Evolutionary conservation across 1,139 yeast genomes (phyloP).

Genomic region (Geotrichum fermentans): DNA sequence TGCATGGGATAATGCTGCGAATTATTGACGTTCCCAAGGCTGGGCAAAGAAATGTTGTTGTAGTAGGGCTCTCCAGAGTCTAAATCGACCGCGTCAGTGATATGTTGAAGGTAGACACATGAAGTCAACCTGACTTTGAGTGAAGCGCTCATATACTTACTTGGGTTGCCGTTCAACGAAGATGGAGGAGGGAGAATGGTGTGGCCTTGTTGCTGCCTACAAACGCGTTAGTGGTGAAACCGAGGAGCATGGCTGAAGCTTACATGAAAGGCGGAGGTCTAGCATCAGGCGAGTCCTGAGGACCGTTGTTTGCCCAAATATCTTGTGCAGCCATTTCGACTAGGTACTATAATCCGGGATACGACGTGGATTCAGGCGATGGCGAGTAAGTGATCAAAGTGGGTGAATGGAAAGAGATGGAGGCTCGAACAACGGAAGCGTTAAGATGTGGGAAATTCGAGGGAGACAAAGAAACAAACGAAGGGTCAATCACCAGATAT

Average conservation of each 20-base stretch:
- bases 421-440: background rate
- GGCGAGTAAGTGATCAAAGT: background rate
- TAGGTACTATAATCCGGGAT: background rate
- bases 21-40: slow-evolving; percentile 10
- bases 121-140: background rate
- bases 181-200: slow-evolving; percentile 36
- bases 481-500: background rate
- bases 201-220: slow-evolving; percentile 28
- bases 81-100: background rate
- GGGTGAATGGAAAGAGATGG: background rate
- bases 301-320: slow-evolving; percentile 15
- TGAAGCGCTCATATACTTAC: slow-evolving; percentile 19
- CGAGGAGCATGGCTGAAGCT: slow-evolving; percentile 6
- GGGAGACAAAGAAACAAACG: background rate
- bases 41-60: slow-evolving; percentile 49
- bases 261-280: slow-evolving; percentile 26
- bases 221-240: background rate
- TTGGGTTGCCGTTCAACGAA: slow-evolving; percentile 24
- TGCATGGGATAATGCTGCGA: slow-evolving; percentile 15
- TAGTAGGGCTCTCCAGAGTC: slow-evolving; percentile 28
- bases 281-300: slow-evolving; percentile 13
- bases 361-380: no score
- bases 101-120: background rate
- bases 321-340: slow-evolving; percentile 16
- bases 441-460: background rate